Conservation (phyloP, 1,139 yeast genomes). For the Scheffersomyces illinoinensis region DNA sequence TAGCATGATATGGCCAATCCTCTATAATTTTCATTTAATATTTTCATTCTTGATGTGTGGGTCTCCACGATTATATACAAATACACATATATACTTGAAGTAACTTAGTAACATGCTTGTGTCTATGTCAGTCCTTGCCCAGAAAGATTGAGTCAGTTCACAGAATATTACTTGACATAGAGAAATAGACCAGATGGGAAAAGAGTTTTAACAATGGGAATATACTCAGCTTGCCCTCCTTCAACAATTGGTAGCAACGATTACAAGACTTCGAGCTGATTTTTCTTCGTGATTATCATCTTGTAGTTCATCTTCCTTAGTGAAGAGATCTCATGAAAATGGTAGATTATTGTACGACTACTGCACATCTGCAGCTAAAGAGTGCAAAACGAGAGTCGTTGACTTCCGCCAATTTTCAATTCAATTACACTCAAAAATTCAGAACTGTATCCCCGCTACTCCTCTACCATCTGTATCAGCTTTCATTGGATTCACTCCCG, state of each 20-base stretch:
- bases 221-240: no score
- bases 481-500: not conserved
- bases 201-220: no score
- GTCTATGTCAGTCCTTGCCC: not conserved
- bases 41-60: not conserved
- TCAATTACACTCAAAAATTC: not conserved
- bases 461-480: not conserved
- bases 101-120: not conserved
- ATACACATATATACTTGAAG: not conserved
- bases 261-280: no score
- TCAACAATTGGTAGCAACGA: no score
- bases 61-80: not conserved
- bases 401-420: not conserved
- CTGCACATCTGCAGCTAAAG: no score
- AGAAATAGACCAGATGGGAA: no score
- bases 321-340: no score
- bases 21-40: not conserved
- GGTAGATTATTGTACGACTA: no score
- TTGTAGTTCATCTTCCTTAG: no score
- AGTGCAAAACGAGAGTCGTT: not conserved
- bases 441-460: not conserved
- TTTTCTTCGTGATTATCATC: no score
- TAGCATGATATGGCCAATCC: not conserved
- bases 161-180: no score
- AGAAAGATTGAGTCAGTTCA: not conserved